Evolutionary conservation across 177 flowering plant species (phyloP).

Genomic region (Tripterygium wilfordii): DNA sequence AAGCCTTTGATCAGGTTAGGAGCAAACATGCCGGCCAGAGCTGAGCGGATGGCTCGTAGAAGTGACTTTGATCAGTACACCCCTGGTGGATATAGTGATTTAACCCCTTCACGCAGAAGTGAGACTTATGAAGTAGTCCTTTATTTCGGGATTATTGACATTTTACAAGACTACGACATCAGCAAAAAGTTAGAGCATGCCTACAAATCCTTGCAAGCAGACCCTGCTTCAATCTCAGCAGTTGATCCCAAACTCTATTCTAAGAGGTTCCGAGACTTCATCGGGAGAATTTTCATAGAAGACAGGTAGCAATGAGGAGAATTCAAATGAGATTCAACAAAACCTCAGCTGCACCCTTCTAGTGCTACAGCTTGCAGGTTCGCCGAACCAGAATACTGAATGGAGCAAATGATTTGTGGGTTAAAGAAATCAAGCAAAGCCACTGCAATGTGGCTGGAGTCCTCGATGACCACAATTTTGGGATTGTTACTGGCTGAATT

Average conservation of each 20-base stretch:
- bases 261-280: slow-evolving; percentile 73
- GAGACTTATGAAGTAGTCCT: slow-evolving; percentile 69
- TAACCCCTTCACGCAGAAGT: slow-evolving; percentile 31
- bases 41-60: slow-evolving; percentile 57
- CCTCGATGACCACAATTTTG: no score
- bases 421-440: no score
- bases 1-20: slow-evolving; percentile 67
- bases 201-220: slow-evolving; percentile 85
- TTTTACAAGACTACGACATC: slow-evolving; percentile 90
- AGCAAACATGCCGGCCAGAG: slow-evolving; percentile 88
- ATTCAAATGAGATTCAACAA: neutral
- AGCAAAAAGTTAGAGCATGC: slow-evolving; percentile 94
- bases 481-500: no score
- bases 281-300: slow-evolving; percentile 62
- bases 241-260: slow-evolving; percentile 95
- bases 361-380: no score
- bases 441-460: no score
- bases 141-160: slow-evolving; percentile 90
- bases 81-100: slow-evolving; percentile 28
- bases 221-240: slow-evolving; percentile 86
- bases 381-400: no score
- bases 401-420: no score
- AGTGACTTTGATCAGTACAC: slow-evolving; percentile 52
- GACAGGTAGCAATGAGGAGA: slow-evolving; percentile 26
- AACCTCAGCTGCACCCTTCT: no score